Percentiles rank a stretch among this genome's conserved stretches.
These are phyloP conservation scores for Pythium aphanidermatum DNA, from an alignment of 352 stramenopile species.

Conservation along the genomic window DNA sequence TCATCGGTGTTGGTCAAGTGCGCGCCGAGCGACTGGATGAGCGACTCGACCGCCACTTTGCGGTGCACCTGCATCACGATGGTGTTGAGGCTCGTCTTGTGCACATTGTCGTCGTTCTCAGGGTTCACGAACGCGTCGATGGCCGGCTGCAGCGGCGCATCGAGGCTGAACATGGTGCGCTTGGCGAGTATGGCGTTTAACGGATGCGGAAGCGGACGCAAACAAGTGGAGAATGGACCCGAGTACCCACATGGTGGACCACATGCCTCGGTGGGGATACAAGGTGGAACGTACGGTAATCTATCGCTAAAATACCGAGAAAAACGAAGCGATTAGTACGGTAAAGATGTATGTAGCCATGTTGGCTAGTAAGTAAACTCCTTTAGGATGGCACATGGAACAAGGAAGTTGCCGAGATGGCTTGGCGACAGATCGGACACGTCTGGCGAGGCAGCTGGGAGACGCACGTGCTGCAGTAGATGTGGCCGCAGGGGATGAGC, in stretches of 20 bases:
- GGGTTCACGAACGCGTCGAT: conserved; percentile 85
- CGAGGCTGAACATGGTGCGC: conserved; percentile 70
- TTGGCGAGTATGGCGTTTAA: not conserved
- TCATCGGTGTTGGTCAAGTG: conserved; percentile 71
- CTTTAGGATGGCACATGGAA: conserved; percentile 66
- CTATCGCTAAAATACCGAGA: not conserved
- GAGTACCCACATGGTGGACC: conserved; percentile 4
- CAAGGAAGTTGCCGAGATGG: conserved; percentile 45
- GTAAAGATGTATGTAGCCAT: too few relatives aligned
- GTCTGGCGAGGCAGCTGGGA: conserved; percentile 47
- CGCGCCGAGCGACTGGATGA: conserved; percentile 71
- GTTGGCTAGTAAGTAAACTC: too few relatives aligned
- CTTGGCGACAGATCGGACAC: conserved; percentile 66
- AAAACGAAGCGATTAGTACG: not conserved
- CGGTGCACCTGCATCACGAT: conserved; percentile 85
- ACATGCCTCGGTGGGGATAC: too few relatives aligned
- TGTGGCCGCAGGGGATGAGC: conserved; percentile 78
- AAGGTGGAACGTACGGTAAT: not conserved
- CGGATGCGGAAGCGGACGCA: not conserved
- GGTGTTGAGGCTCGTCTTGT: conserved; percentile 87
- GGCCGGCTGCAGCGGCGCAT: conserved; percentile 73
- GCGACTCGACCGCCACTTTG: conserved; percentile 63
- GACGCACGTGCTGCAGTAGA: conserved; percentile 71
- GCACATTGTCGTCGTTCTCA: conserved; percentile 71
- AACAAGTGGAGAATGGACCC: conserved; percentile 5